Evolutionary conservation across 257 asterid genomes (phyloP).

Genomic region (Salvia rosmarinus): DNA sequence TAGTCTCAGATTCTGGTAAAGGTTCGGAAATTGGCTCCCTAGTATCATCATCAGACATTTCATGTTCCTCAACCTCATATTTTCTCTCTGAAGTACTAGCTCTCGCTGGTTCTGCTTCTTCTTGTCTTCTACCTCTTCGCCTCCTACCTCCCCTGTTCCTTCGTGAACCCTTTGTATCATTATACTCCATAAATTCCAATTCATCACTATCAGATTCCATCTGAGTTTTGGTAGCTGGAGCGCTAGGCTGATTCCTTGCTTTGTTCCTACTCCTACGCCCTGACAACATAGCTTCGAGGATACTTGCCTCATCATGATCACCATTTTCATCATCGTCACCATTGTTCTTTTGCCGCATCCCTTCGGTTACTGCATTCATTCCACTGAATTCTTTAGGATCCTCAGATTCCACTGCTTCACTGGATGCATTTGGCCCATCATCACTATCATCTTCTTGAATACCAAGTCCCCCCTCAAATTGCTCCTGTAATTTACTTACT

Average conservation of each 20-base stretch:
- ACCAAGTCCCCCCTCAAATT: slow-evolving; percentile 47
- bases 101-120: slow-evolving; percentile 44
- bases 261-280: slow-evolving; percentile 55
- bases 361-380: slow-evolving; percentile 35
- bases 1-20: slow-evolving; percentile 44
- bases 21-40: slow-evolving; percentile 47
- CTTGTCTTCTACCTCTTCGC: slow-evolving; percentile 53
- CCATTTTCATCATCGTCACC: background rate
- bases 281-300: slow-evolving; percentile 88
- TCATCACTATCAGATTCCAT: slow-evolving; percentile 54
- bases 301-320: slow-evolving; percentile 64
- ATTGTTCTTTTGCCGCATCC: slow-evolving; percentile 22
- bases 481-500: slow-evolving; percentile 52
- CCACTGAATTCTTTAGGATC: slow-evolving; percentile 35
- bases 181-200: slow-evolving; percentile 76
- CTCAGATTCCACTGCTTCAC: slow-evolving; percentile 37
- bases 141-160: slow-evolving; percentile 73
- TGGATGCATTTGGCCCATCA: slow-evolving; percentile 45
- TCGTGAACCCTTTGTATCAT: slow-evolving; percentile 62
- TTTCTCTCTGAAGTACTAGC: slow-evolving; percentile 37
- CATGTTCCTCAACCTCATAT: slow-evolving; percentile 40
- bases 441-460: slow-evolving; percentile 47
- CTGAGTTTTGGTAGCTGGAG: slow-evolving; percentile 42
- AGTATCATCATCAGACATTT: slow-evolving; percentile 41
- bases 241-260: slow-evolving; percentile 43